Conservation (phyloP, 2,329 filamentous ascomycete genomes). For the Aureobasidium sp. region DNA sequence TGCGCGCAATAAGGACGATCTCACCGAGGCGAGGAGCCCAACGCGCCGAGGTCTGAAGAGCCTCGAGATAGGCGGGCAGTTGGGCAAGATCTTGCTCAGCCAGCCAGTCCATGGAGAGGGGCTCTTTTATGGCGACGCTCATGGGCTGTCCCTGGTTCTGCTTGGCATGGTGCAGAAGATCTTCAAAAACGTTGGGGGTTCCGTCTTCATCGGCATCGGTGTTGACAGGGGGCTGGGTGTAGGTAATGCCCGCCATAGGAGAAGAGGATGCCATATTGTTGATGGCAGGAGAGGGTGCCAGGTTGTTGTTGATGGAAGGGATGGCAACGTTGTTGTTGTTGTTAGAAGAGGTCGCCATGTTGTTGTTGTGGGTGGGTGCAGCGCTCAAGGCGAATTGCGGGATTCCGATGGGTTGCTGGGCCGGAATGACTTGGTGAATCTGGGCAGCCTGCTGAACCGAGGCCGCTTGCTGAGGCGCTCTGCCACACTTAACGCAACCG, state of each 20-base stretch:
- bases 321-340: neutral
- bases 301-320: neutral
- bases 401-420: too few species aligned
- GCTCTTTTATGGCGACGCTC: conserved; percentile 43
- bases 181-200: conserved; percentile 47
- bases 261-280: neutral
- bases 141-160: conserved; percentile 33
- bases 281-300: neutral
- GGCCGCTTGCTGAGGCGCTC: neutral
- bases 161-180: conserved; percentile 43
- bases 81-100: conserved; percentile 38
- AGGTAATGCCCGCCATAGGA: neutral
- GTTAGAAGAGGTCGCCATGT: neutral
- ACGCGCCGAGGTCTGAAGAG: conserved; percentile 38
- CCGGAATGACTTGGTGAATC: too few species aligned
- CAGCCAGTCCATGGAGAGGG: conserved; percentile 50
- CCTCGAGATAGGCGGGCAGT: conserved; percentile 30
- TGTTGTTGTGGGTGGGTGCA: neutral
- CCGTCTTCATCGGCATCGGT: conserved; percentile 42
- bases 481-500: neutral
- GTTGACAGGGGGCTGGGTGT: neutral
- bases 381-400: too few species aligned
- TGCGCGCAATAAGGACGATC: conserved; percentile 47
- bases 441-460: too few species aligned
- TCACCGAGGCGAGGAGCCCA: conserved; percentile 52